Conservation (phyloP, 1,284 basidiomycete genomes). For the Cutaneotrichosporon dermatis region DNA sequence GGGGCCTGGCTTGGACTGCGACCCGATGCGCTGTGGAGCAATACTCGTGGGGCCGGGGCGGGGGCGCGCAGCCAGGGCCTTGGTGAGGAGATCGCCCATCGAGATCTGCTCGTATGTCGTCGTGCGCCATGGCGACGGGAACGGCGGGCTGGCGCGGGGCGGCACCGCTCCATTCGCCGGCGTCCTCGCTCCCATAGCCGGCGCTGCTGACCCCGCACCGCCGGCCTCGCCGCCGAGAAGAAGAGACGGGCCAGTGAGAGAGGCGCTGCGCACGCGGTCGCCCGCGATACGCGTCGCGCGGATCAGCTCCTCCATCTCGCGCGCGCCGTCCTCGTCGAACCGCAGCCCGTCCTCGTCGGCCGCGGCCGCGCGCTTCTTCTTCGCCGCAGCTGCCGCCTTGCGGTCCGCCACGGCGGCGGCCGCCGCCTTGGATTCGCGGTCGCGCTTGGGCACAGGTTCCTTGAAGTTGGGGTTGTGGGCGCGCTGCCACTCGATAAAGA, state of each 20-base stretch:
- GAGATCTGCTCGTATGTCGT: slow-evolving; percentile 30
- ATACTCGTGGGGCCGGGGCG: slow-evolving; percentile 3
- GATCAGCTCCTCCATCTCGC: slow-evolving; percentile 60
- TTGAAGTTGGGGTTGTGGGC: slow-evolving; percentile 88
- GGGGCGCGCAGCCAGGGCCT: slow-evolving; percentile 36
- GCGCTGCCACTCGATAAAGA: slow-evolving; percentile 88
- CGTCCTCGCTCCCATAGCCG: neutral
- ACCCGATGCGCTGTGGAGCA: neutral
- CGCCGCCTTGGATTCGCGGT: slow-evolving; percentile 21
- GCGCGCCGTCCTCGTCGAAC: slow-evolving; percentile 72
- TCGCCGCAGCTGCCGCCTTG: slow-evolving; percentile 49
- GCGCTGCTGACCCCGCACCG: too few species aligned
- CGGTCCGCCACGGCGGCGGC: slow-evolving; percentile 16
- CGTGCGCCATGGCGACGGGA: slow-evolving; percentile 22
- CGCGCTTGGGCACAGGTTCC: slow-evolving; percentile 68
- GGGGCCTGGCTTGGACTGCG: slow-evolving; percentile 12
- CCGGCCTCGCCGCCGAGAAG: neutral
- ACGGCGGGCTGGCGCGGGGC: neutral
- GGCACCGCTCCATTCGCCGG: neutral
- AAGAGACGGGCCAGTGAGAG: neutral
- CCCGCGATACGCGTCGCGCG: slow-evolving; percentile 57
- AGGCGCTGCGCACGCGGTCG: slow-evolving; percentile 39
- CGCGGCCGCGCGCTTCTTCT: slow-evolving; percentile 26
- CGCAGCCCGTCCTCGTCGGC: slow-evolving; percentile 53
- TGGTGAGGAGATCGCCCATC: slow-evolving; percentile 37